Evolutionary conservation across 176 grass and related monocot genomes (phyloP).

Genomic region (Rhynchospora breviuscula): DNA sequence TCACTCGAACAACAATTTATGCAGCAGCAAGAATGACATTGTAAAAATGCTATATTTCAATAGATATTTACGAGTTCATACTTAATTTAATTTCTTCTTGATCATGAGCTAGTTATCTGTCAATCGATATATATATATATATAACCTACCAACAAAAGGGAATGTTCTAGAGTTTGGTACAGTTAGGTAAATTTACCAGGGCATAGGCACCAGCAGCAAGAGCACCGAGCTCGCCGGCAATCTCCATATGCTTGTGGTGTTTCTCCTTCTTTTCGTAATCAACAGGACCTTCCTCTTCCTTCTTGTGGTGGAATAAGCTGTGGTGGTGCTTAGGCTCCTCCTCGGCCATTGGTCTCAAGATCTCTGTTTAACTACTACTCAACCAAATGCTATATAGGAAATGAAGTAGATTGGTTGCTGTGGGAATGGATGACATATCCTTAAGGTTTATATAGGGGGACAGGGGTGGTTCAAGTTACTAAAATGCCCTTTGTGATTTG

Average conservation of each 20-base stretch:
- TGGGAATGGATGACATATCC: background rate
- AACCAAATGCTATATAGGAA: background rate
- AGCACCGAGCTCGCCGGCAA: constrained; percentile 40
- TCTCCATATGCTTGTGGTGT: constrained; percentile 69
- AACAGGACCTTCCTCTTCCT: constrained; percentile 31
- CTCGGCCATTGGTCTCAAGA: constrained; percentile 32
- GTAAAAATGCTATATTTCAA: background rate
- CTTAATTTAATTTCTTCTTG: background rate
- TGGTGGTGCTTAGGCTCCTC: constrained; percentile 49
- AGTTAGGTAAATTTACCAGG: constrained; percentile 24
- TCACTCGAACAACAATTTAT: background rate
- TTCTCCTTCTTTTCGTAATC: constrained; percentile 63
- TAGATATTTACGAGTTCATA: background rate
- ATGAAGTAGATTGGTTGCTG: constrained; percentile 1
- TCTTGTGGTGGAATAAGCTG: constrained; percentile 59
- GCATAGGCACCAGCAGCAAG: constrained; percentile 57
- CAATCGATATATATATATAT: background rate
- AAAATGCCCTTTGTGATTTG: background rate
- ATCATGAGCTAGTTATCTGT: background rate
- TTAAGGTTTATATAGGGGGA: background rate
- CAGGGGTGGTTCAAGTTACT: background rate
- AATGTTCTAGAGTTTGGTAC: background rate
- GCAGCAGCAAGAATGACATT: background rate
- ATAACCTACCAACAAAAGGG: background rate
- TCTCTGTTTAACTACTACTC: background rate